Conservation (phyloP, 23 red algal genomes). For the Agarophyton chilense region DNA sequence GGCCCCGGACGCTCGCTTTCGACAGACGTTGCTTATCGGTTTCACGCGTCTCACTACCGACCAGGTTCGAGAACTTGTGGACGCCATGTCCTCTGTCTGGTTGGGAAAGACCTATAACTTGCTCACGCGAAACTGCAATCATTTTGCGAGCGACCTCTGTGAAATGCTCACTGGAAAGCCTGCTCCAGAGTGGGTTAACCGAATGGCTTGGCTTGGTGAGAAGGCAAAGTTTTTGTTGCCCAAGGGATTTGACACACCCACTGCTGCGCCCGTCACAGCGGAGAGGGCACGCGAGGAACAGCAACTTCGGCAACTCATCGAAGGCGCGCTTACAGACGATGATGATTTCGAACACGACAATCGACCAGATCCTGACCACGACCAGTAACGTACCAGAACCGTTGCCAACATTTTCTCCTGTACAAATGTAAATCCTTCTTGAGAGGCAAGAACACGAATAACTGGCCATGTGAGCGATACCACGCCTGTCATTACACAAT, state of each 20-base stretch:
- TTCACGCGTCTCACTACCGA: slow-evolving; percentile 10
- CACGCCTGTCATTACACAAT: no score
- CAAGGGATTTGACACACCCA: slow-evolving; percentile 69
- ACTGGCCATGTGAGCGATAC: no score
- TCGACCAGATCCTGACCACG: slow-evolving; percentile 13
- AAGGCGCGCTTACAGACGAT: slow-evolving; percentile 22
- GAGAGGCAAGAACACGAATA: no score
- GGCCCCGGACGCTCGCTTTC: slow-evolving; percentile 74
- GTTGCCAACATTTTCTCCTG: background rate
- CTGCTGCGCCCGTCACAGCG: slow-evolving; percentile 65
- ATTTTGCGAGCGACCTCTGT: slow-evolving; percentile 78
- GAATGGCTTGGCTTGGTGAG: slow-evolving; percentile 59
- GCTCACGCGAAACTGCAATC: slow-evolving; percentile 84
- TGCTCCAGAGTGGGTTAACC: slow-evolving; percentile 81
- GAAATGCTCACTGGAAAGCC: slow-evolving; percentile 55
- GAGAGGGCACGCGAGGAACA: slow-evolving; percentile 27
- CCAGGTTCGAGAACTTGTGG: slow-evolving; percentile 52
- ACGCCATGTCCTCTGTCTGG: slow-evolving; percentile 51
- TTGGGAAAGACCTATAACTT: slow-evolving; percentile 76
- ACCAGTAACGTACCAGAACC: background rate
- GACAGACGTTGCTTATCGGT: slow-evolving; percentile 66
- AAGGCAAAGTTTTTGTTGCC: slow-evolving; percentile 78
- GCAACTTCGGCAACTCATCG: slow-evolving; percentile 5
- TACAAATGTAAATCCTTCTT: no score
- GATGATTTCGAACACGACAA: background rate